Evolutionary conservation across 1,284 basidiomycete genomes (phyloP), one percentile per base, ranked within the genome.

Genomic region (Fomitopsis pinicola): DNA sequence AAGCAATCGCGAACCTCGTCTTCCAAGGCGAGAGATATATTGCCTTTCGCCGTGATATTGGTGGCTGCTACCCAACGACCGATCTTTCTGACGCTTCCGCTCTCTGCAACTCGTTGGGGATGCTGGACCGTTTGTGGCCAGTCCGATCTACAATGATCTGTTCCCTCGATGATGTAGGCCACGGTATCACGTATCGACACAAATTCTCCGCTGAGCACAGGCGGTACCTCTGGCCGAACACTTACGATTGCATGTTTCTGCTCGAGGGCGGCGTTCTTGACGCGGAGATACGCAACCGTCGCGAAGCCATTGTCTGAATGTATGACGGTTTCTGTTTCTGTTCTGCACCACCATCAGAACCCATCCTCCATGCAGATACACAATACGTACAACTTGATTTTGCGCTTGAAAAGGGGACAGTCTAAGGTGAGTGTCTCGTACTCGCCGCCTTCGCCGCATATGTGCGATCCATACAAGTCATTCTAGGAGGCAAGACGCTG

Each of bases 361-460:
- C 22, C 12, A 12, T 46, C 8, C 35, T 3, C 40, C 5, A 2
- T 26, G 42, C 45, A 36, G 3, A 14, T 15, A 15, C 35, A 36
- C 3, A 14, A 9, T 28, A 69, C 88, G 69, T 67, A 92, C 90
- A 98, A 73, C 3, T 78, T 72, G 46, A 99, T 89, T 12, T 84
- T 81, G 54, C 82, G 81, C 66, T 91, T 92, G 82, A 97, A 99
- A 22, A 98, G 71, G 0, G 96, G 94, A 63, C 89, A 92, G 68
- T 98, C 94, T 22, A 97, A 77, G 1, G 97, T 97, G 60, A 98
- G 77, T 0, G 92, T 94, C 74, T 99, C 97, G 73, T 98, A 99
- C 78, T 99, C 97, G 1, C 97, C 97, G 2, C 97, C 97, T 77
- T 99, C 97, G 4, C 97, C 97, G 64, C 96, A 98, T 1, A 97